Base-by-base conservation (phyloP, 1,284 basidiomycete genomes). In the Mycena citricolor region DNA sequence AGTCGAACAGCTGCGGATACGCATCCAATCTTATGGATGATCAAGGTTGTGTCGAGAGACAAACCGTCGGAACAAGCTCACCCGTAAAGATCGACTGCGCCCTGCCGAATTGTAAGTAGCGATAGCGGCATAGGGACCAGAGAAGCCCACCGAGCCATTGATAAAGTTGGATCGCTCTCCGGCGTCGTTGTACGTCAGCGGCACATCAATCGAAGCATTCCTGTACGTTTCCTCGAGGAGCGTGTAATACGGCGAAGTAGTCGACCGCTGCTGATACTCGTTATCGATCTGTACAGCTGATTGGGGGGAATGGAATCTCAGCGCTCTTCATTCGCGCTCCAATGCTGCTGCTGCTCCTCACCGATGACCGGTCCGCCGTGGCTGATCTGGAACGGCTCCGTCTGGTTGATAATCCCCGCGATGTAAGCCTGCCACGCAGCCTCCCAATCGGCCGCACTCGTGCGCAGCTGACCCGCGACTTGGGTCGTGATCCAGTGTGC, bases 281-380 rank as follows among this genome's bases (percentile, higher is more conserved):
- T 91, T 92, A n/a, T n/a, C 84, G 23, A 86, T 66, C 61, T 87
- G 85, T 1, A 86, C 71, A n/a, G 82, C 83, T 83, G 38, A 11
- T 14, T 33, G 21, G 5, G n/a, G n/a, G n/a, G n/a, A n/a, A n/a
- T n/a, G n/a, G n/a, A n/a, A n/a, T n/a, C n/a, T n/a, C n/a, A n/a
- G n/a, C n/a, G n/a, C n/a, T n/a, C n/a, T n/a, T n/a, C n/a, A n/a
- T n/a, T n/a, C n/a, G n/a, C n/a, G n/a, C n/a, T n/a, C n/a, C n/a
- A n/a, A 29, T 34, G 4, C 23, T 38, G 4, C 26, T 32, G 8
- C n/a, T 25, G 20, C 11, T 14, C 32, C 76, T 39, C 47, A 80
- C 84, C 82, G 46, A 92, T 86, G 13, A 90, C 76, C 4, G 87
- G 83, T 3, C 86, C 86, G 20, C 83, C 85, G 44, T 72, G 62